Base-by-base conservation (phyloP, 176 grass and related monocot genomes). In the barley (Hordeum vulgare) region DNA sequence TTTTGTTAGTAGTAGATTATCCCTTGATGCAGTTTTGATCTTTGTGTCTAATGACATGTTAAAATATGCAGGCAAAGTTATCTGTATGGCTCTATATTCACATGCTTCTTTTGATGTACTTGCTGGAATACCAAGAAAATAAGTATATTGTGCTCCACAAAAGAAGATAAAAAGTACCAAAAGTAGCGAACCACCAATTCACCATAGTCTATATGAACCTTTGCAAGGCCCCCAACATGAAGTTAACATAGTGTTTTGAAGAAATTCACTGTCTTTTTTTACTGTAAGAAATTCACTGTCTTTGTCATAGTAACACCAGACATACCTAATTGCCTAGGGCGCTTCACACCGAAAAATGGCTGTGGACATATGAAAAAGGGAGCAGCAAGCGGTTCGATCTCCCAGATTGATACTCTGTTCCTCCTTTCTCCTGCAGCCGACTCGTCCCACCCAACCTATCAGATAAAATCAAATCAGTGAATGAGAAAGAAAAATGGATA, bases 301-400 rank as follows among this genome's bases (percentile, higher is more conserved):
- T 49, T 51, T 24, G 47, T 17, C 11, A 57, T 28, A 57, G 45
- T 41, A 11, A 61, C 54, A 58, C 35, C 34, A 44, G 67, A 72
- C 79, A 41, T 89, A 85, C 97, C 91, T 90, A 92, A 71, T 82
- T 92, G 91, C 47, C 93, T 91, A 11, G 91, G 87, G 21, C 90
- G 91, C 76, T 99, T 99, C 67, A 88, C 64, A 70, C 93, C 86
- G 80, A 99, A 99, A 80, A 92, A 99, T 74, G 97, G 93, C 21
- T 94, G 97, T 11, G 97, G 97, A 26, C 97, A 99, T 74, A 99
- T 85, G 78, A 99, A 99, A 87, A 99, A 99, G 41, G 97, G 97
- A 68, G 93, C 85, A 77, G 88, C 83, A 39, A 99, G 90, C 13
- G 97, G 97, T 72, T 99, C 97, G 26, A 96, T 99, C 75, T 99